These are phyloP conservation scores for Lepiota subincarnata DNA, from an alignment of 768 basidiomycete species.

Conservation along the genomic window DNA sequence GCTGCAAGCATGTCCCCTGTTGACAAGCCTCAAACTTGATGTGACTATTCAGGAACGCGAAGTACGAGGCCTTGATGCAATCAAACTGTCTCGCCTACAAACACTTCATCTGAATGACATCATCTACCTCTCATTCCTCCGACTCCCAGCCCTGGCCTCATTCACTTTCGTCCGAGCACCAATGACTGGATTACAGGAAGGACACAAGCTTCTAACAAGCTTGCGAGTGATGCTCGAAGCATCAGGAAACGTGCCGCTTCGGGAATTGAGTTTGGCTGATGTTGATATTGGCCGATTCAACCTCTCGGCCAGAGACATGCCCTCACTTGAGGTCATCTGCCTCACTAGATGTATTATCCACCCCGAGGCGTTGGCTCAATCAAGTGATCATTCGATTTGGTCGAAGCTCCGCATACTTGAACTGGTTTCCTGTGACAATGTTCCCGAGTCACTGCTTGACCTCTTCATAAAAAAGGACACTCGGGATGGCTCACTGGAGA, in stretches of 20 bases:
- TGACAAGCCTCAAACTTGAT: conserved; percentile 8
- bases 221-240: conserved; percentile 6
- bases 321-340: conserved; percentile 1
- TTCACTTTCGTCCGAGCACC: neutral
- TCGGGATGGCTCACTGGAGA: neutral
- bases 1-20: conserved; percentile 3
- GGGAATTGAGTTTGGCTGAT: conserved; percentile 1
- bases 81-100: neutral
- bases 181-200: conserved; percentile 2
- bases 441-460: neutral
- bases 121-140: conserved; percentile 11
- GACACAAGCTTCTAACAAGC: conserved; percentile 1
- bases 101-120: conserved; percentile 5
- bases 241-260: conserved; percentile 4
- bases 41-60: conserved; percentile 9
- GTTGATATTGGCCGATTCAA: conserved; percentile 7
- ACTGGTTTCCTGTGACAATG: neutral
- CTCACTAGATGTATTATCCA: conserved; percentile 6
- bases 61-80: neutral
- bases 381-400: neutral
- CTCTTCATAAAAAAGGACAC: neutral
- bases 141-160: conserved; percentile 4
- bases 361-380: neutral
- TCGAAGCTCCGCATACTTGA: neutral
- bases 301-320: neutral